Evolutionary conservation across 2,329 filamentous ascomycete species (phyloP), one percentile per base, ranked within the genome.

Genomic region (Chrysoporthe deuterocubensis): DNA sequence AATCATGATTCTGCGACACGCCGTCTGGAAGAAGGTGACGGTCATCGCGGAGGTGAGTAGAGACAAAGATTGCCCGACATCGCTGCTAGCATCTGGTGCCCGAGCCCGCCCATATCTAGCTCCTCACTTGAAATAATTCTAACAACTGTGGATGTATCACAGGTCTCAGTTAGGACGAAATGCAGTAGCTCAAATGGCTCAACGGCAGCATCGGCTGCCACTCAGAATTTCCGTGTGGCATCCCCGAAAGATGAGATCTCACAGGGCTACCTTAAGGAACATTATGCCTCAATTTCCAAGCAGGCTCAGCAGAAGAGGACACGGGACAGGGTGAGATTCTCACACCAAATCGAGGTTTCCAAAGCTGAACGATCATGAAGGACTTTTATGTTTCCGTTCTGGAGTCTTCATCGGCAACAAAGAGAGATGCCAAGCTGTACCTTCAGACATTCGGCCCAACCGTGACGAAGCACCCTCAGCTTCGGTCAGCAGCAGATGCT

Each of bases 361-460:
- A 13, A 42, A 43, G 37, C 69, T 73, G 43, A 74, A 64, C 26
- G 9, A 5, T 34, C 32, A 5, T 14, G 71, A 50, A 94, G 90
- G 93, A 97, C 75, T 91, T 97, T 74, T 90, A 97, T 73, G 85
- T 96, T 43, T 94, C 93, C 18, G 87, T 98, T 3, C 84, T 99
- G 43, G 93, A 92, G 74, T 93, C 94, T n/a, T 93, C 94, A 21
- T 93, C 94, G 13, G 92, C 94, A 6, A 97, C 95, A 0, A 97
- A 94, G 79, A 89, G 96, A 74, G 96, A 99, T 81, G 94, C 94
- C 60, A 94, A 92, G 78, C 90, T 92, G 48, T 99, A 97, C 76
- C 85, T 99, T 18, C 91, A 96, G 73, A 94, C 93, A 70, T 97
- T 97, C 77, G 90, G 88, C 62, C 80, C 81, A 9, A 70, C 76